Conservation (phyloP, 768 basidiomycete species). For the Rhizopogon vesiculosus region DNA sequence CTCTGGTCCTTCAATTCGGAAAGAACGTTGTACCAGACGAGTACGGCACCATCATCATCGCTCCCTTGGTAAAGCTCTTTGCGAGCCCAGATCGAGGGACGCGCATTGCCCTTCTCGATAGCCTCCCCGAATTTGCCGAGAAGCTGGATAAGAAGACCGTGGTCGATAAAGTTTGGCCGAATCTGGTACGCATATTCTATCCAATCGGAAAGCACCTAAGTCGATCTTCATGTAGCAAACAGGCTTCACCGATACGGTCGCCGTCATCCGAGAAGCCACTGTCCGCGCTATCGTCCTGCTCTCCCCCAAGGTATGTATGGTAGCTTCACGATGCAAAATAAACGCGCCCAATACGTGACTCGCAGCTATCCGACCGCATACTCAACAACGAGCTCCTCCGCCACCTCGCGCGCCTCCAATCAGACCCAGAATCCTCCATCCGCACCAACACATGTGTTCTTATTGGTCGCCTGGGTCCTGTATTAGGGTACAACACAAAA, state of each 20-base stretch:
- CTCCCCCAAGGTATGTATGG: constrained; percentile 71
- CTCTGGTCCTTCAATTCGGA: constrained; percentile 80
- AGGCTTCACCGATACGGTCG: constrained; percentile 92
- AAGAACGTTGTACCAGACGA: constrained; percentile 65
- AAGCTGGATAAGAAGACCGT: constrained; percentile 84
- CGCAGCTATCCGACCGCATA: constrained; percentile 81
- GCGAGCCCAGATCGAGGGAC: constrained; percentile 90
- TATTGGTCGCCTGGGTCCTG: constrained; percentile 84
- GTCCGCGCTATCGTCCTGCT: constrained; percentile 82
- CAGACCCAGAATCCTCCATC: constrained; percentile 90
- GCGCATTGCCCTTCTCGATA: constrained; percentile 90
- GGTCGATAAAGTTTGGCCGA: constrained; percentile 87
- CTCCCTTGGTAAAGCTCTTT: constrained; percentile 80
- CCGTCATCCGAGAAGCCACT: constrained; percentile 92
- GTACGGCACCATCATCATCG: constrained; percentile 63
- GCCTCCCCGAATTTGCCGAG: constrained; percentile 77
- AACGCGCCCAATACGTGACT: not conserved
- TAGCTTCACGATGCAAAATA: not conserved
- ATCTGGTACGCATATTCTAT: constrained; percentile 52
- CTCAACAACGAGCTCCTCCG: constrained; percentile 96
- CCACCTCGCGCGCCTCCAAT: constrained; percentile 88
- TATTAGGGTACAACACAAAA: constrained; percentile 83
- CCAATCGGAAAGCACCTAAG: not conserved
- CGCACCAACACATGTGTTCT: constrained; percentile 97
- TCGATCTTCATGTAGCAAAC: constrained; percentile 59